Conservation (phyloP, 1,284 basidiomycete species). For the Testicularia cyperi region DNA sequence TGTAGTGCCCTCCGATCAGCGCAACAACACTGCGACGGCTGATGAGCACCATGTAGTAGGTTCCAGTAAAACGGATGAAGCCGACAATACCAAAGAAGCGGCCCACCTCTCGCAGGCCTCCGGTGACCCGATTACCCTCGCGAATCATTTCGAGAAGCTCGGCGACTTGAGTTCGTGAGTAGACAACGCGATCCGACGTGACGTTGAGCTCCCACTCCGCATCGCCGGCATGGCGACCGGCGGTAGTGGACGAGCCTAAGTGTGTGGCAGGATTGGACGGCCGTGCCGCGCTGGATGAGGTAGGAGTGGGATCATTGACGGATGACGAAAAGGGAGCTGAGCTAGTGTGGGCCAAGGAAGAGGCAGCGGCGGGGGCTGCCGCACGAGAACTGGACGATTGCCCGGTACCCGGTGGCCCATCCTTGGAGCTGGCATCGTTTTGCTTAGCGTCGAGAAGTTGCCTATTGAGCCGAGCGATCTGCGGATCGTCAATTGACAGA, state of each 20-base stretch:
- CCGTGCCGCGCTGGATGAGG: not conserved
- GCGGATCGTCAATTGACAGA: conserved; percentile 28
- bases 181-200: conserved; percentile 63
- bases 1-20: conserved; percentile 90
- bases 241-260: not conserved
- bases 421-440: not conserved
- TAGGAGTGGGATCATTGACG: conserved; percentile 1
- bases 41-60: conserved; percentile 66
- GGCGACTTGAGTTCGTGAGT: conserved; percentile 83
- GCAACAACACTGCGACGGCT: conserved; percentile 89
- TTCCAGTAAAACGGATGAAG: conserved; percentile 58
- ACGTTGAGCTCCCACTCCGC: conserved; percentile 52
- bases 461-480: conserved; percentile 31
- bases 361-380: not conserved
- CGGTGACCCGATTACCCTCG: conserved; percentile 84
- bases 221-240: not conserved
- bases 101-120: conserved; percentile 76
- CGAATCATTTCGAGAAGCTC: conserved; percentile 89
- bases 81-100: conserved; percentile 67
- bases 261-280: not conserved
- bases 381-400: not conserved
- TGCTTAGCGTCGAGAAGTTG: conserved; percentile 33
- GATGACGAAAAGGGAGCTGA: no score
- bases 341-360: conserved; percentile 1
- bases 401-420: not conserved